A percentile compares a stretch with the other conserved stretches of the same genome.
Conservation (phyloP, 2,329 filamentous ascomycete genomes). For the Hirsutella rhossiliensis region DNA sequence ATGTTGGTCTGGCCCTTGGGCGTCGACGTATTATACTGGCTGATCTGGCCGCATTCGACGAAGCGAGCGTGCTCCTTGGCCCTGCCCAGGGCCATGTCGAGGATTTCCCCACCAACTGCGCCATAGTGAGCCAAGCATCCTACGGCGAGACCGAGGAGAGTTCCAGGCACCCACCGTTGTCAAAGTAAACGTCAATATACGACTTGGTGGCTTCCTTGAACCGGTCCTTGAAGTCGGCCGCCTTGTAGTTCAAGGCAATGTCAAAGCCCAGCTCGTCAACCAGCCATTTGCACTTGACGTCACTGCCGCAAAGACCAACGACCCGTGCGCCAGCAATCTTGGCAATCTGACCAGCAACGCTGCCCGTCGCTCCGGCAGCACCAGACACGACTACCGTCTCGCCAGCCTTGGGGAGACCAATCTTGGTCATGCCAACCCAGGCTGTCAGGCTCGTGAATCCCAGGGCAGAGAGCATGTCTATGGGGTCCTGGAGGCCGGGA, state of each 20-base stretch:
- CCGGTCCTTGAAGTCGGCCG: slow-evolving; percentile 43
- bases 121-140: too few species aligned
- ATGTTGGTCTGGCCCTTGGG: slow-evolving; percentile 45
- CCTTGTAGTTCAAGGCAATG: slow-evolving; percentile 58
- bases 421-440: slow-evolving; percentile 60
- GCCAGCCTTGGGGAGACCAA: slow-evolving; percentile 54
- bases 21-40: slow-evolving; percentile 50
- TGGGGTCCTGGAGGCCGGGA: slow-evolving; percentile 29
- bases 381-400: slow-evolving; percentile 69
- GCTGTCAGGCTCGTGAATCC: slow-evolving; percentile 64
- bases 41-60: slow-evolving; percentile 61
- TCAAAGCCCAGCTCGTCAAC: slow-evolving; percentile 54
- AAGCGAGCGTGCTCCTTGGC: slow-evolving; percentile 53
- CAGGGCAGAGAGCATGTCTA: slow-evolving; percentile 49
- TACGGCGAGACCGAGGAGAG: not conserved
- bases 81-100: slow-evolving; percentile 52
- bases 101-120: slow-evolving; percentile 53
- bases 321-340: slow-evolving; percentile 56
- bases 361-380: slow-evolving; percentile 68
- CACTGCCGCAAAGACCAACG: slow-evolving; percentile 52
- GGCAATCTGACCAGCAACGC: slow-evolving; percentile 65
- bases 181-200: slow-evolving; percentile 59
- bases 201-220: slow-evolving; percentile 46
- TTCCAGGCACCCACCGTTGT: slow-evolving; percentile 35
- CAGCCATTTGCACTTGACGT: slow-evolving; percentile 57